Evolutionary conservation across 202 grass and related monocot species (phyloP).

Genomic region (Panicum virgatum): DNA sequence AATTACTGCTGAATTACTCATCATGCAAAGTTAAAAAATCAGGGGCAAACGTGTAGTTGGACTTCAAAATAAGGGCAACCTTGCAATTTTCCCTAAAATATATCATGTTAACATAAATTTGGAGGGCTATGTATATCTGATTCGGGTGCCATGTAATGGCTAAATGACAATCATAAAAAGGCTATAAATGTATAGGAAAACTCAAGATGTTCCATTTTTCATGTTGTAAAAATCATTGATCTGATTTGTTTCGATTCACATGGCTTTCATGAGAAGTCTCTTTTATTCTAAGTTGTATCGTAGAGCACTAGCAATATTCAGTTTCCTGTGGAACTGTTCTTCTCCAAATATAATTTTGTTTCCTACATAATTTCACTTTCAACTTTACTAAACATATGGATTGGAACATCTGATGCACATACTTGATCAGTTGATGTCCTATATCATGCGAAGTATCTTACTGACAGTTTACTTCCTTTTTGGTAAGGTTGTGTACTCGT

Average conservation of each 20-base stretch:
- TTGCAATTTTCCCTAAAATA: no score
- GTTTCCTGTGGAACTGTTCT: not conserved
- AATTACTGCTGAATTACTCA: not conserved
- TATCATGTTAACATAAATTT: constrained; percentile 15
- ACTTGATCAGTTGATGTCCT: not conserved
- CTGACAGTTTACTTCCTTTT: not conserved
- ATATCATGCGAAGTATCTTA: not conserved
- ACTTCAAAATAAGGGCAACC: no score
- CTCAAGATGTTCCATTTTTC: not conserved
- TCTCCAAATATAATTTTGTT: not conserved
- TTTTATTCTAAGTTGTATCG: not conserved
- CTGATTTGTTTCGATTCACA: not conserved
- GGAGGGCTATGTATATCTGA: not conserved
- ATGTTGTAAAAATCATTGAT: not conserved
- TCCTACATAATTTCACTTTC: not conserved
- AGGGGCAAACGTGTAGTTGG: no score
- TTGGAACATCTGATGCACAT: not conserved
- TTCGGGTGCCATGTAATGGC: not conserved
- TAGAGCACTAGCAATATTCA: not conserved
- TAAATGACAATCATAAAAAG: not conserved
- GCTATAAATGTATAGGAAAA: not conserved
- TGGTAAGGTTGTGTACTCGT: not conserved
- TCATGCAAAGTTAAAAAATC: no score
- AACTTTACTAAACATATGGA: not conserved
- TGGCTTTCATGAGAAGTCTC: not conserved